Percentiles rank a stretch among this genome's conserved stretches.
phyloP scores from a whole-genome alignment of 2,329 filamentous ascomycete genomes.

The Fusarium chaquense region DNA sequence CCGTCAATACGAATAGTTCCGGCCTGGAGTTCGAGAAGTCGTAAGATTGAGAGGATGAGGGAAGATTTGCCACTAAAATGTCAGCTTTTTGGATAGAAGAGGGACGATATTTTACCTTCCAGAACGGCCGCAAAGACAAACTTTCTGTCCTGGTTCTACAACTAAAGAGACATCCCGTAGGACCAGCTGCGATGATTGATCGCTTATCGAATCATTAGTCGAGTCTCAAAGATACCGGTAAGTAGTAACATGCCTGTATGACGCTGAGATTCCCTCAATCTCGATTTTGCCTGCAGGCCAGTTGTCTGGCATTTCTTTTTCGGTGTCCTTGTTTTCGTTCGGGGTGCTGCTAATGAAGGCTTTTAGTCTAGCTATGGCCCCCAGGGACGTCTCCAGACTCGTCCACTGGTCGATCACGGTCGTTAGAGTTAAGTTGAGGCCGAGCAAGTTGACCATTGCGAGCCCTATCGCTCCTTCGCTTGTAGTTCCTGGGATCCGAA shows the following conservation, averaged over 20 bases:
- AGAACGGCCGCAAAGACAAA: slow-evolving; percentile 65
- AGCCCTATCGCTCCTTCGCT: slow-evolving; percentile 50
- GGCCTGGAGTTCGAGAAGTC: slow-evolving; percentile 58
- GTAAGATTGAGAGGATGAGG: slow-evolving; percentile 60
- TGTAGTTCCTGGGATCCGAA: slow-evolving; percentile 44
- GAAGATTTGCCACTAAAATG: slow-evolving; percentile 62
- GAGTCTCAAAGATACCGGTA: accelerated
- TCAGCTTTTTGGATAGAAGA: background rate
- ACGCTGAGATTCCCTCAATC: slow-evolving; percentile 45
- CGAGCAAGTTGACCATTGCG: slow-evolving; percentile 48
- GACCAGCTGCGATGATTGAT: slow-evolving; percentile 25
- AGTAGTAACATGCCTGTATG: slow-evolving; percentile 40
- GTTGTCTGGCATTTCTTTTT: slow-evolving; percentile 3
- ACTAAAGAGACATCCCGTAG: slow-evolving; percentile 35
- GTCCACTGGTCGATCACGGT: slow-evolving; percentile 54
- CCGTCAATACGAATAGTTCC: slow-evolving; percentile 58
- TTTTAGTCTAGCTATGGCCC: slow-evolving; percentile 53
- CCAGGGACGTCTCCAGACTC: slow-evolving; percentile 52
- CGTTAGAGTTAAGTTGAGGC: slow-evolving; percentile 49
- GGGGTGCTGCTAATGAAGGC: slow-evolving; percentile 47
- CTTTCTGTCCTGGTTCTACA: slow-evolving; percentile 56
- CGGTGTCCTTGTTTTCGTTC: slow-evolving; percentile 44
- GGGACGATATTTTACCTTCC: slow-evolving; percentile 45
- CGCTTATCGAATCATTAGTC: slow-evolving; percentile 31
- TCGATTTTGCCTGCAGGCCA: slow-evolving; percentile 51